phyloP scores from a whole-genome alignment of 2,329 filamentous ascomycete genomes.

The Fusarium cyanostomum region DNA sequence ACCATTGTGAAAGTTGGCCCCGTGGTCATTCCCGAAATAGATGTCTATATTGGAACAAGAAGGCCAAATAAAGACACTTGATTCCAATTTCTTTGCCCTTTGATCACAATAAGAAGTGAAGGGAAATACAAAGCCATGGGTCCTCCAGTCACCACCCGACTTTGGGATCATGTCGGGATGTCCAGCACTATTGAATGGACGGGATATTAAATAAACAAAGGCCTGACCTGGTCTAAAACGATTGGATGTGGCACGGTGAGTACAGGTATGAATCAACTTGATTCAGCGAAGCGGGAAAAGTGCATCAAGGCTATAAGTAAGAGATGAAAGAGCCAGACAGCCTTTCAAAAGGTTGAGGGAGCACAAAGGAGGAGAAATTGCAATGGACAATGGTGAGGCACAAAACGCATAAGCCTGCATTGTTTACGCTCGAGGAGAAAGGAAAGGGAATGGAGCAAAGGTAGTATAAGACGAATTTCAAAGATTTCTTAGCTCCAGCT shows the following conservation, averaged over 20 bases:
- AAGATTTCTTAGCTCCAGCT: background rate
- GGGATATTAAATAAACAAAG: conserved; percentile 13
- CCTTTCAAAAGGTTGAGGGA: background rate
- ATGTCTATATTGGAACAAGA: background rate
- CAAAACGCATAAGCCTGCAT: background rate
- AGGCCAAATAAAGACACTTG: background rate
- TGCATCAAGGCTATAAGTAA: too few relatives aligned
- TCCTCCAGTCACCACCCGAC: background rate
- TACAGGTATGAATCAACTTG: background rate
- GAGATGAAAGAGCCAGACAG: too few relatives aligned
- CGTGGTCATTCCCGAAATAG: too few relatives aligned
- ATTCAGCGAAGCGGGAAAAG: background rate
- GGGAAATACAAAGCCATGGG: conserved; percentile 12
- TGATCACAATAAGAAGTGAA: background rate
- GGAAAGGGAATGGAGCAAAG: background rate
- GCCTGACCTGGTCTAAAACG: background rate
- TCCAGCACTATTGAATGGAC: background rate
- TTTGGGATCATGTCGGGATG: background rate
- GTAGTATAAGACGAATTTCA: background rate
- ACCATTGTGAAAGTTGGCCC: too few relatives aligned
- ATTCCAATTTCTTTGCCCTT: background rate
- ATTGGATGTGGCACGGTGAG: background rate
- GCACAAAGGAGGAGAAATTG: too few relatives aligned
- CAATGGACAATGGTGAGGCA: background rate
- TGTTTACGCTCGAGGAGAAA: background rate